Evolutionary conservation across 192 early-diverging fungal genomes (phyloP).

Genomic region (Backusella australiensis): DNA sequence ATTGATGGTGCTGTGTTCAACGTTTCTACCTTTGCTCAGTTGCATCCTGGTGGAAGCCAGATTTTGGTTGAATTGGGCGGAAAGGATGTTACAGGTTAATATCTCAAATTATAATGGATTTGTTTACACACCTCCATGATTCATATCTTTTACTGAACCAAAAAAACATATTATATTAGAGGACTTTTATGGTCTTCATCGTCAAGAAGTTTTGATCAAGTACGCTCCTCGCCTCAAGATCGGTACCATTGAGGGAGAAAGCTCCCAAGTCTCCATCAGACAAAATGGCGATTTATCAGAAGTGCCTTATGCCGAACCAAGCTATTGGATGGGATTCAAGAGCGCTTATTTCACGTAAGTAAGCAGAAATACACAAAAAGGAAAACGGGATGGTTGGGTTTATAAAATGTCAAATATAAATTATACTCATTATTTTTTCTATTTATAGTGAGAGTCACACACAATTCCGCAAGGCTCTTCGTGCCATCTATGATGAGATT

Average conservation of each 20-base stretch:
- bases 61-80: conserved; percentile 75
- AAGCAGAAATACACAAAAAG: neutral
- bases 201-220: conserved; percentile 60
- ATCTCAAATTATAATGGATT: neutral
- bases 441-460: conserved; percentile 68
- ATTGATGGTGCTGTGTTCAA: conserved; percentile 58
- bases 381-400: neutral
- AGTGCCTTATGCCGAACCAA: conserved; percentile 78
- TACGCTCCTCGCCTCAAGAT: conserved; percentile 59
- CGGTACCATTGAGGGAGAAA: conserved; percentile 56
- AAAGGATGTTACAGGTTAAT: conserved; percentile 61
- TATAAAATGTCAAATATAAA: conserved; percentile 7
- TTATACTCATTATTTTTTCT: neutral
- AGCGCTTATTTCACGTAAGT: conserved; percentile 37
- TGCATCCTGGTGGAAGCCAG: conserved; percentile 55
- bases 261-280: conserved; percentile 19
- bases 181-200: conserved; percentile 37
- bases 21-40: conserved; percentile 50
- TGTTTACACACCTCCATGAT: no score
- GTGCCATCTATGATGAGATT: conserved; percentile 71
- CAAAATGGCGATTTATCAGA: conserved; percentile 62
- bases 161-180: neutral
- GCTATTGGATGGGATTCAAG: conserved; percentile 50
- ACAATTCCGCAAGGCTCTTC: conserved; percentile 54
- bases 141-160: no score